Evolutionary conservation across 345 rosid genomes (phyloP).

Genomic region (Acer negundo): DNA sequence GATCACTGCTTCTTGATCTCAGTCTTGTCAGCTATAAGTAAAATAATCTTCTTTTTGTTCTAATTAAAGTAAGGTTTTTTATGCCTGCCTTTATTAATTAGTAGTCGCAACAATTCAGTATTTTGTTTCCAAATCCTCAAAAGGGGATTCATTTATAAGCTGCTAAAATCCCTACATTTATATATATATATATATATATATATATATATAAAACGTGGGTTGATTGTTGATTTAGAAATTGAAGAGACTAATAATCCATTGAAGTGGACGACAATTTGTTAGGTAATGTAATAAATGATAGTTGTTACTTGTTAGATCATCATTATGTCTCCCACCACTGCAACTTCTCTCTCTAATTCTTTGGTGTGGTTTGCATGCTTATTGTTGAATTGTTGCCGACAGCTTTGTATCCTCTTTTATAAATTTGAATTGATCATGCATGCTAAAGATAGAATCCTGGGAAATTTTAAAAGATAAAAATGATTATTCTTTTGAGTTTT

Average conservation of each 20-base stretch:
- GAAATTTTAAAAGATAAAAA: too few relatives aligned
- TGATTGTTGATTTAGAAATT: too few relatives aligned
- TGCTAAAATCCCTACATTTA: too few relatives aligned
- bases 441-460: too few relatives aligned
- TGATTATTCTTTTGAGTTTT: not conserved
- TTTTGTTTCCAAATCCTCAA: conserved; percentile 1
- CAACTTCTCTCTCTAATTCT: not conserved
- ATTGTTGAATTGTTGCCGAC: not conserved
- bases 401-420: too few relatives aligned
- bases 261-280: not conserved
- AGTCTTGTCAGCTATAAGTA: not conserved
- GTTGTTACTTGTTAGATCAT: not conserved
- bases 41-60: not conserved
- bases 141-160: not conserved
- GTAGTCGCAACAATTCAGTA: not conserved
- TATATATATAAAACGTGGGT: too few relatives aligned
- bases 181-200: too few relatives aligned
- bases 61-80: not conserved
- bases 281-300: not conserved
- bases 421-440: not conserved
- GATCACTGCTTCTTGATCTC: not conserved
- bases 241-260: not conserved
- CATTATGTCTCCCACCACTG: not conserved
- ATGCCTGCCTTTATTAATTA: not conserved
- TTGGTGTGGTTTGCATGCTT: not conserved